Evolutionary conservation across 2,329 filamentous ascomycete species (phyloP).

Genomic region (Sphaerulina musiva): DNA sequence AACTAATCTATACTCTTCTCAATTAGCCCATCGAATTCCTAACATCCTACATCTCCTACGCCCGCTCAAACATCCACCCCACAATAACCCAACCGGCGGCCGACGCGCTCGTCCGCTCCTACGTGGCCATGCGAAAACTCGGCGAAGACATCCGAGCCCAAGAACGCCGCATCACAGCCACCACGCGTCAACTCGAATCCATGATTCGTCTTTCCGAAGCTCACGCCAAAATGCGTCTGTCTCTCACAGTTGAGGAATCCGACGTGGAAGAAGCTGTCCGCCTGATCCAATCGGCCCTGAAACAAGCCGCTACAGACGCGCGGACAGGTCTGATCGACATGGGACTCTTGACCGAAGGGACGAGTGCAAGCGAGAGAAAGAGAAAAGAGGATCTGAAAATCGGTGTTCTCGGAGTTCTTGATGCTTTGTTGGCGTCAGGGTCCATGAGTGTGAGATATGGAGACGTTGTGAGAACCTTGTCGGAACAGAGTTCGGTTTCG

Average conservation of each 20-base stretch:
- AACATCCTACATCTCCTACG: conserved; percentile 95
- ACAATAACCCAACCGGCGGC: conserved; percentile 71
- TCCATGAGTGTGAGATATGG: conserved; percentile 65
- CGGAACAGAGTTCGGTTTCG: conserved; percentile 61
- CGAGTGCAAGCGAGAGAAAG: conserved; percentile 76
- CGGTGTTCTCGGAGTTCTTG: conserved; percentile 65
- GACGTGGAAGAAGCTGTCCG: conserved; percentile 90
- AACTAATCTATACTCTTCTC: conserved; percentile 3
- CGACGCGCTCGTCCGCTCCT: conserved; percentile 76
- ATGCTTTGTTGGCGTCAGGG: conserved; percentile 63
- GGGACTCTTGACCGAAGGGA: conserved; percentile 91
- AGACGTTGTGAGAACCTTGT: conserved; percentile 68
- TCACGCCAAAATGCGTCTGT: conserved; percentile 94
- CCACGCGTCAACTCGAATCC: conserved; percentile 89
- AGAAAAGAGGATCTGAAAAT: conserved; percentile 77
- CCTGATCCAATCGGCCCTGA: conserved; percentile 86
- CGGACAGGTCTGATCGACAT: conserved; percentile 92
- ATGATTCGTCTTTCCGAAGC: conserved; percentile 98
- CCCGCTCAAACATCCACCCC: conserved; percentile 78
- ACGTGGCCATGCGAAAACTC: conserved; percentile 90
- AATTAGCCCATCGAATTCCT: conserved; percentile 82
- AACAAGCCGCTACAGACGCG: conserved; percentile 92
- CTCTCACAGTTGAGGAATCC: conserved; percentile 63
- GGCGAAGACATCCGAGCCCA: conserved; percentile 65
- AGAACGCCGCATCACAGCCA: conserved; percentile 95